Evolutionary conservation across 176 grass and related monocot species (phyloP).

Genomic region (Musa acuminata): DNA sequence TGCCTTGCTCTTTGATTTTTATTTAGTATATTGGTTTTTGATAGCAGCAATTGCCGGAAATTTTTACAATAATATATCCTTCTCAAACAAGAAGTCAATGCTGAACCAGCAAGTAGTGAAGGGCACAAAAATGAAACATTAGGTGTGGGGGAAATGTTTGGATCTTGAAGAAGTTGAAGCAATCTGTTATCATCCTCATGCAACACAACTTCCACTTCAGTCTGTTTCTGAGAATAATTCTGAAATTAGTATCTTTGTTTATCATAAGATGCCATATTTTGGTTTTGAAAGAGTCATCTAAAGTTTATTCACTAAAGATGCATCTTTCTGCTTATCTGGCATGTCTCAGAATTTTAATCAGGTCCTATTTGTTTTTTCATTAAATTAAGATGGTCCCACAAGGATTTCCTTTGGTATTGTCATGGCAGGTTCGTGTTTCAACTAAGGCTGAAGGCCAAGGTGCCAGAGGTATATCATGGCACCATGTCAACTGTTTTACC

Average conservation of each 20-base stretch:
- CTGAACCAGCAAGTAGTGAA: not conserved
- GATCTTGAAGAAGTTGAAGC: not conserved
- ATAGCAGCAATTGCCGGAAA: no score
- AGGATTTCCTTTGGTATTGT: not conserved
- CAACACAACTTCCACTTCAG: not conserved
- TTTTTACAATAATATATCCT: no score
- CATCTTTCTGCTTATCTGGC: not conserved
- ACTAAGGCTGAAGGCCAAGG: constrained; percentile 65
- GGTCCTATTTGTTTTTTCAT: not conserved
- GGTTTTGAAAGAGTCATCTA: not conserved
- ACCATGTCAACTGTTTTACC: constrained; percentile 69
- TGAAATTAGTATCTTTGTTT: not conserved
- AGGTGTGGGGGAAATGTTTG: not conserved
- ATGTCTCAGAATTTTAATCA: not conserved
- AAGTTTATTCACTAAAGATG: not conserved
- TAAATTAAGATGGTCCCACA: not conserved
- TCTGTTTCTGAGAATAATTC: not conserved
- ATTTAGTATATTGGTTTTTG: no score
- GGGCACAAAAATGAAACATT: not conserved
- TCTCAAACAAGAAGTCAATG: not conserved
- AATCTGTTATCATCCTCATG: not conserved
- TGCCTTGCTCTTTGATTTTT: no score
- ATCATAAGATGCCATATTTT: not conserved
- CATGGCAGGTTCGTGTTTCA: constrained; percentile 58
- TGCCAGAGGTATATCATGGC: constrained; percentile 56